Base-by-base conservation (phyloP, 371 early-diverging fungal genomes). In the Rhizopus microsporus region DNA sequence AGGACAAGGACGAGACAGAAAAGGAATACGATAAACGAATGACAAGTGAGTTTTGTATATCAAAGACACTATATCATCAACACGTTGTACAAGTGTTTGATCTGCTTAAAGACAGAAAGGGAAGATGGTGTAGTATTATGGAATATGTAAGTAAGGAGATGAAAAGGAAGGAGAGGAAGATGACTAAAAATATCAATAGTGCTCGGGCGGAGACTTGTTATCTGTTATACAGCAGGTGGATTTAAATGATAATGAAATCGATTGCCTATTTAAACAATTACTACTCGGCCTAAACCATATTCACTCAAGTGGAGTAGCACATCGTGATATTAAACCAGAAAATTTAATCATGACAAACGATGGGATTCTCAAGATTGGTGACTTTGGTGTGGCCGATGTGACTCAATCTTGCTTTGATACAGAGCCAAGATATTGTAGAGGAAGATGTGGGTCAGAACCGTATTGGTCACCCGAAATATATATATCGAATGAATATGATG, bases 331-430 rank as follows among this genome's bases (percentile, higher is more conserved):
- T 63, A 92, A 92, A 62, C 88, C 91, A 5, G 92, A 98, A 71
- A 98, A 99, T 77, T 74, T 98, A 42, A 77, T 99, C 4, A 68
- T 98, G 60, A 93, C 94, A 58, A 75, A 69, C 3, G 72, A 77
- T 7, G 85, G 89, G 35, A 82, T 84, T 16, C 67, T 98, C 43
- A 99, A 99, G 75, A 95, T 97, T 62, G 93, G 95, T 5, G 97
- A 99, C 74, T 99, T 97, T 84, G 96, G 97, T 9, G 94, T 95
- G 4, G 90, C 95, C 1, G 93, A 92, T 52, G 94, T 97, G 3
- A 93, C 95, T 71, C 80, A 90, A 54, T 87, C 85, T n/a, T 83
- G 86, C 43, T 93, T 91, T 78, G 90, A 92, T 62, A 70, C 69
- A 32, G 63, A 66, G 13, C 58, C 82, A 16, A 86, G 85, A 64